Conservation (phyloP, 805 yeast genomes). For the Cyberlindnera japonica region DNA sequence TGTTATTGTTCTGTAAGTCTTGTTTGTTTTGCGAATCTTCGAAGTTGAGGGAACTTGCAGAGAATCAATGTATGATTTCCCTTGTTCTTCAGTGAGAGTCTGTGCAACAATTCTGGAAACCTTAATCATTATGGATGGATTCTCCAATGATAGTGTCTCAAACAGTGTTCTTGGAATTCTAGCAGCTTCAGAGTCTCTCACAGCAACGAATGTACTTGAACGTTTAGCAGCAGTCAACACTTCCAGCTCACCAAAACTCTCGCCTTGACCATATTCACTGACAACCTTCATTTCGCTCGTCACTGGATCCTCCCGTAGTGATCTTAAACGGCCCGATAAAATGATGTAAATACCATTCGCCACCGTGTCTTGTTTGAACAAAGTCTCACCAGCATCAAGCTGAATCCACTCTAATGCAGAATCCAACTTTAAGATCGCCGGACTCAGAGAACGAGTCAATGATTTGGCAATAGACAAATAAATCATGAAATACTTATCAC, state of each 20-base stretch:
- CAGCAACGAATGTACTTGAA: constrained; percentile 70
- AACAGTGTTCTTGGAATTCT: constrained; percentile 88
- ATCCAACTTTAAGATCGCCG: constrained; percentile 69
- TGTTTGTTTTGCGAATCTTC: constrained; percentile 26
- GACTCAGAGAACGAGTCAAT: constrained; percentile 62
- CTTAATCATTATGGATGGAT: constrained; percentile 88
- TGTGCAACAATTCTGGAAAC: constrained; percentile 84
- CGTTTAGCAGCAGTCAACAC: constrained; percentile 79
- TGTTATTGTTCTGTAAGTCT: constrained; percentile 76
- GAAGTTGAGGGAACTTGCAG: constrained; percentile 32
- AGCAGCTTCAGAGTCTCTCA: constrained; percentile 91
- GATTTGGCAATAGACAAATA: constrained; percentile 75
- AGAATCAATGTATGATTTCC: constrained; percentile 3
- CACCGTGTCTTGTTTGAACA: constrained; percentile 77
- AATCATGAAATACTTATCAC: constrained; percentile 73
- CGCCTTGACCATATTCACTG: constrained; percentile 91
- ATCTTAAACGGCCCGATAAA: constrained; percentile 81
- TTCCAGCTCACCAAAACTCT: constrained; percentile 92
- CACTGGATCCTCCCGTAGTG: constrained; percentile 32
- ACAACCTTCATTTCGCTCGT: constrained; percentile 34
- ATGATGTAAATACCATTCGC: constrained; percentile 92
- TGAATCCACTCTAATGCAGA: constrained; percentile 96
- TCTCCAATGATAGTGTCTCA: constrained; percentile 75
- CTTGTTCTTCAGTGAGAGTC: constrained; percentile 31
- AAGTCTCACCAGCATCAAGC: constrained; percentile 74